Percentiles rank a stretch among this genome's conserved stretches.
Evolutionary conservation across 2,329 filamentous ascomycete species (phyloP).

Genomic region (Dendrostoma leiphaemia): DNA sequence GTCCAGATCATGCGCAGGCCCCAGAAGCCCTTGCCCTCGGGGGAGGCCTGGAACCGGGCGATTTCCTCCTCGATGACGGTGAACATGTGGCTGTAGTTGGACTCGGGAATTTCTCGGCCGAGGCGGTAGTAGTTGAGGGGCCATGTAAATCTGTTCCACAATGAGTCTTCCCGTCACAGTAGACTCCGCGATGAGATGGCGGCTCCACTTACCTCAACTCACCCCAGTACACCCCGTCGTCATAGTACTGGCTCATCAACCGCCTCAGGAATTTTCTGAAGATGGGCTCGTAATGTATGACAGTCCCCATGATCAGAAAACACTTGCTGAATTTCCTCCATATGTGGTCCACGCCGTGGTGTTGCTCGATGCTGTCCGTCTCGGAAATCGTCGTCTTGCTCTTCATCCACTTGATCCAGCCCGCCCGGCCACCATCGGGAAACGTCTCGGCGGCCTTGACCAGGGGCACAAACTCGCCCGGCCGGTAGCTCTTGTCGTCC

Average conservation of each 20-base stretch:
- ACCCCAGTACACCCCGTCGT: slow-evolving; percentile 81
- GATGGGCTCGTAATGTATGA: slow-evolving; percentile 89
- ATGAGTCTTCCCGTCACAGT: not conserved
- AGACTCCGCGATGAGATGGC: not conserved
- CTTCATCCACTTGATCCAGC: slow-evolving; percentile 77
- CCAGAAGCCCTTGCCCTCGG: slow-evolving; percentile 76
- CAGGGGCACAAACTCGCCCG: slow-evolving; percentile 57
- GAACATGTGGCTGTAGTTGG: slow-evolving; percentile 69
- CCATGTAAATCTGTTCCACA: slow-evolving; percentile 61
- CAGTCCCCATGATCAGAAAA: slow-evolving; percentile 70
- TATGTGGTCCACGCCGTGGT: slow-evolving; percentile 78
- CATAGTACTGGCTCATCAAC: slow-evolving; percentile 68
- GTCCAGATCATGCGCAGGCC: slow-evolving; percentile 86
- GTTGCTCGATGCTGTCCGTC: slow-evolving; percentile 73
- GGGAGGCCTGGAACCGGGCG: slow-evolving; percentile 67
- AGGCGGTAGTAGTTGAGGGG: slow-evolving; percentile 65
- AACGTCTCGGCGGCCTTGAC: slow-evolving; percentile 69
- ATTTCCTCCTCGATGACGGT: slow-evolving; percentile 75
- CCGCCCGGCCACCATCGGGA: slow-evolving; percentile 66
- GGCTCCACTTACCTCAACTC: slow-evolving; percentile 59
- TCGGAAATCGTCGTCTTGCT: slow-evolving; percentile 68
- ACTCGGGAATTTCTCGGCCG: slow-evolving; percentile 63
- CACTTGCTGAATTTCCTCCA: slow-evolving; percentile 79
- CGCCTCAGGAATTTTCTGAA: slow-evolving; percentile 72
- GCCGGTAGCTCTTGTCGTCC: slow-evolving; percentile 56